phyloP scores from a whole-genome alignment of 805 yeast species.

The Candida suzukii region DNA sequence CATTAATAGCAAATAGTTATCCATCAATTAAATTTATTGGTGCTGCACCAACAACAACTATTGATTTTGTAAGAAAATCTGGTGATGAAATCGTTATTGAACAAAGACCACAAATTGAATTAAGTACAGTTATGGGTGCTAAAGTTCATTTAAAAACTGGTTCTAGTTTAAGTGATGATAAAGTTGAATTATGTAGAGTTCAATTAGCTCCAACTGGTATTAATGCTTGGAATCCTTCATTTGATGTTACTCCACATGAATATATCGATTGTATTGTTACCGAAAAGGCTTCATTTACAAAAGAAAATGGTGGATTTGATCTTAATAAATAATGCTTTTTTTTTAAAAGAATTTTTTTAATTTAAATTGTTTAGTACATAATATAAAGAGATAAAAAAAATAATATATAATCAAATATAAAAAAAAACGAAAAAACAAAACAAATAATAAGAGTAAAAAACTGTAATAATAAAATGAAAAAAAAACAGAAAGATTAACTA shows the following conservation, averaged over 20 bases:
- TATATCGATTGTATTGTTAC: slow-evolving; percentile 87
- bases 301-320: slow-evolving; percentile 45
- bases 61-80: slow-evolving; percentile 56
- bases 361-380: neutral
- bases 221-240: slow-evolving; percentile 92
- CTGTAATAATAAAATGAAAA: slow-evolving; percentile 2
- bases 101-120: slow-evolving; percentile 76
- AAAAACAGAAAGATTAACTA: neutral
- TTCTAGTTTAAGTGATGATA: slow-evolving; percentile 10
- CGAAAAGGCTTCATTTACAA: slow-evolving; percentile 56
- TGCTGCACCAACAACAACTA: slow-evolving; percentile 92
- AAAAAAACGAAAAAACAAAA: slow-evolving; percentile 2
- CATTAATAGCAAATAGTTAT: slow-evolving; percentile 59
- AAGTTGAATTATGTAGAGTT: slow-evolving; percentile 38
- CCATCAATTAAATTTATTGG: slow-evolving; percentile 76
- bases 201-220: slow-evolving; percentile 83
- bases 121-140: slow-evolving; percentile 71
- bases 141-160: slow-evolving; percentile 28
- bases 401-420: slow-evolving; percentile 2
- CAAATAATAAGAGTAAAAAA: slow-evolving; percentile 1
- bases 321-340: slow-evolving; percentile 1
- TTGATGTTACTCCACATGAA: slow-evolving; percentile 84
- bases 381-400: neutral
- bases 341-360: neutral
- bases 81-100: slow-evolving; percentile 83